Conservation (phyloP, 305 asterid genomes). For the Rubia tinctorum region DNA sequence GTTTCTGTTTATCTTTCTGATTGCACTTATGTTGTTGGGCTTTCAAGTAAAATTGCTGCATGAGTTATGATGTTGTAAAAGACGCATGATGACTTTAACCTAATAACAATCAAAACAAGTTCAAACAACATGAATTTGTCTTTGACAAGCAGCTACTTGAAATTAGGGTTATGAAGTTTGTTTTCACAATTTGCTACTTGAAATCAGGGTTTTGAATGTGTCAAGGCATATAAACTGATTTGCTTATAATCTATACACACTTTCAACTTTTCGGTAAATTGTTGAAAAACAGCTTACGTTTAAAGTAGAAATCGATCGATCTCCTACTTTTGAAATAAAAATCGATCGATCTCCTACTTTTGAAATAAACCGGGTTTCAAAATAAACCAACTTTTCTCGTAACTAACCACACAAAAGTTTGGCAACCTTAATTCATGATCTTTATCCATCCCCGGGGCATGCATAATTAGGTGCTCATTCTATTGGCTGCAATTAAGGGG, state of each 20-base stretch:
- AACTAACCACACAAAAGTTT: too few relatives aligned
- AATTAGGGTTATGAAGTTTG: neutral
- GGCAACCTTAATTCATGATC: neutral
- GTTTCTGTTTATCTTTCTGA: neutral
- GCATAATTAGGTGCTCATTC: neutral
- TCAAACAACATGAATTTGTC: neutral
- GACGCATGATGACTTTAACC: neutral
- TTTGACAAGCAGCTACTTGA: neutral
- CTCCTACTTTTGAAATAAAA: too few relatives aligned
- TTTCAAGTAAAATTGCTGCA: neutral
- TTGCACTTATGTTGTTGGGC: neutral
- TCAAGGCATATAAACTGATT: too few relatives aligned
- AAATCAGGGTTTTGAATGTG: too few relatives aligned
- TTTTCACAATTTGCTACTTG: too few relatives aligned
- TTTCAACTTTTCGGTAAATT: too few relatives aligned
- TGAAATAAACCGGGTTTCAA: too few relatives aligned
- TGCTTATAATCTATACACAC: too few relatives aligned
- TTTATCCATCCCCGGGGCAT: slow-evolving; percentile 7
- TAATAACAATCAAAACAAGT: neutral
- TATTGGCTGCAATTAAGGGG: neutral
- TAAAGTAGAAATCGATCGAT: too few relatives aligned
- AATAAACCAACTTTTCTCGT: too few relatives aligned
- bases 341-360: too few relatives aligned
- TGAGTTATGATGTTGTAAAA: neutral
- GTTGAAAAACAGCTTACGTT: too few relatives aligned